Evolutionary conservation across 1,284 basidiomycete genomes (phyloP), one percentile per base, ranked within the genome.

Genomic region (Ustilago shanxiensis): DNA sequence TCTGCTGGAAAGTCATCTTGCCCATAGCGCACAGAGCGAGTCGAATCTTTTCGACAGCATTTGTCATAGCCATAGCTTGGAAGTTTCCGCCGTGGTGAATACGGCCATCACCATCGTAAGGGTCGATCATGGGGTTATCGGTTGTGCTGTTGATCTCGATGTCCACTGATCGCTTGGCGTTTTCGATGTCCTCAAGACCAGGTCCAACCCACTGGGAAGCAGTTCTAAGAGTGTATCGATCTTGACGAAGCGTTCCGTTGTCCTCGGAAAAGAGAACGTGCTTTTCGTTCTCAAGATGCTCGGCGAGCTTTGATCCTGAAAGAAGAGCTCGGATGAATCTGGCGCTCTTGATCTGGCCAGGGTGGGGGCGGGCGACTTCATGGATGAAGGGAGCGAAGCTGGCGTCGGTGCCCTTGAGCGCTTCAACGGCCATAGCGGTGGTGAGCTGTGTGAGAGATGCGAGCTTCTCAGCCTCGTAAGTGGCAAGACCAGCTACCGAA

Each of bases 21-120:
- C 93, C 94, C 63, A 95, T 89, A 80, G 93, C 92, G 76, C 93
- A 90, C 31, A 95, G 88, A 3, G 92, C 89, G 45, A 95, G 90
- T 20, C 93, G 91, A 5, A 92, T 92, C 86, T 93, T 93, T 86
- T 95, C 94, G 91, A 95, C 94, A 6, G 92, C 91, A 66, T 93
- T 93, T 8, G 93, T 93, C 60, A 95, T 90, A 1, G 93, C 89
- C 90, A 94, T 93, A 1, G 72, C 77, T 56, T 79, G 77, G 61
- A 72, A 79, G 60, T 77, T 79, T 52, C 74, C 74, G 16, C 74
- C 78, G 52, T 77, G 72, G 60, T 77, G 74, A 41, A 77, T 75
- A 29, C 76, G 65, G 7, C 72, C 74, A n/a, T 72, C 68, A 5
- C 64, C 76, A 28, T 75, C 77, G 28, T 72, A 70, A 28, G 79